Evolutionary conservation across 1,284 basidiomycete species (phyloP).

Genomic region (Puccinia coronata): DNA sequence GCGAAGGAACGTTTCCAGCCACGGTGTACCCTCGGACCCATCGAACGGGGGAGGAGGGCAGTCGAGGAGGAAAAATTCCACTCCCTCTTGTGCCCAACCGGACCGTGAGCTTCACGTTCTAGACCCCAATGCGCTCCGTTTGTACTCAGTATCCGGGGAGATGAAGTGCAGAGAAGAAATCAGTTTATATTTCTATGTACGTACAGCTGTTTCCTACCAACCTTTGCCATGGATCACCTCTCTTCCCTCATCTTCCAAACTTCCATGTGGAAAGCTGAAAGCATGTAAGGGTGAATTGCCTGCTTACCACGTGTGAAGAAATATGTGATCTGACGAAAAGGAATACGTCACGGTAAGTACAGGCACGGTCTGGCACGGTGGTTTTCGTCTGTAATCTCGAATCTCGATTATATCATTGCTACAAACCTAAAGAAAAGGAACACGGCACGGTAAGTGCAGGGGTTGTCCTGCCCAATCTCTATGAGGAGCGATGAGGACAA

Average conservation of each 20-base stretch:
- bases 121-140: neutral
- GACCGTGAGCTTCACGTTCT: neutral
- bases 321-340: too few relatives aligned
- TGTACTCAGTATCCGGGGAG: neutral
- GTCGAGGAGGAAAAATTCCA: neutral
- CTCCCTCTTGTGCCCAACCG: neutral
- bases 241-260: neutral
- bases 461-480: too few relatives aligned
- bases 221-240: neutral
- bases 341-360: too few relatives aligned
- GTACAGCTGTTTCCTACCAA: conserved; percentile 8
- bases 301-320: too few relatives aligned
- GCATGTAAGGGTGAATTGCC: too few relatives aligned
- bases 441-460: too few relatives aligned
- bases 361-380: too few relatives aligned
- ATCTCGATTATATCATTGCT: too few relatives aligned
- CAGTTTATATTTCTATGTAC: neutral
- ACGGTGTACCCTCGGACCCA: neutral
- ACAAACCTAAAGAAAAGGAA: too few relatives aligned
- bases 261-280: too few relatives aligned
- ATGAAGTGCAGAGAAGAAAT: conserved; percentile 1
- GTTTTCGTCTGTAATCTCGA: too few relatives aligned
- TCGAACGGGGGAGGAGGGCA: neutral
- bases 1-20: neutral
- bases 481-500: too few relatives aligned